These are phyloP conservation scores for Polychytrium aggregatum DNA, from an alignment of 192 early-diverging fungal species.

Conservation along the genomic window DNA sequence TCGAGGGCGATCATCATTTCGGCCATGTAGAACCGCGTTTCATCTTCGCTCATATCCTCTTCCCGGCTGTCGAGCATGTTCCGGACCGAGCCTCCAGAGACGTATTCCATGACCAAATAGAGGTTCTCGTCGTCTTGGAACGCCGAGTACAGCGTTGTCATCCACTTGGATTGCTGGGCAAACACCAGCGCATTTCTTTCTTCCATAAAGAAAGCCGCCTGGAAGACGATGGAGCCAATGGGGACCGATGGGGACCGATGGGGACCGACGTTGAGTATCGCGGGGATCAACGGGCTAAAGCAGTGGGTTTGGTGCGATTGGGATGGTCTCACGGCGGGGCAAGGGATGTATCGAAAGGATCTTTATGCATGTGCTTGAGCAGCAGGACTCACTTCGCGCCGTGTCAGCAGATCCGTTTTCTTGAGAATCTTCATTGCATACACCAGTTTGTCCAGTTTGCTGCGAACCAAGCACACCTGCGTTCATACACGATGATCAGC, in stretches of 20 bases:
- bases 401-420: constrained; percentile 57
- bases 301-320: too few species aligned
- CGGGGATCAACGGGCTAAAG: too few species aligned
- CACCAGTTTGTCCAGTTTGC: constrained; percentile 51
- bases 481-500: too few species aligned
- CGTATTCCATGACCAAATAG: constrained; percentile 50
- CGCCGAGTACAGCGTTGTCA: constrained; percentile 38
- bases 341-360: too few species aligned
- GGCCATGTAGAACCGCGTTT: constrained; percentile 66
- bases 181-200: constrained; percentile 66
- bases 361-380: too few species aligned
- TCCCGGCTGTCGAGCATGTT: constrained; percentile 45
- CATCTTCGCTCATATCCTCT: constrained; percentile 36
- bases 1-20: constrained; percentile 63
- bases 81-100: constrained; percentile 58
- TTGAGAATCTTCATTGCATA: constrained; percentile 77
- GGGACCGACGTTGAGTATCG: too few species aligned
- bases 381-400: constrained; percentile 46
- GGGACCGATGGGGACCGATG: too few species aligned
- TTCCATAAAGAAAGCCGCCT: constrained; percentile 85
- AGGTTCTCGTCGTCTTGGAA: constrained; percentile 50
- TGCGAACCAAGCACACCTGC: constrained; percentile 70
- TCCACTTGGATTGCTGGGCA: constrained; percentile 32
- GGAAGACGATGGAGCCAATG: too few species aligned
- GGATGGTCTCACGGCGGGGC: too few species aligned